Evolutionary conservation across 2,329 filamentous ascomycete species (phyloP).

Genomic region (Alternaria angustiovoidea): DNA sequence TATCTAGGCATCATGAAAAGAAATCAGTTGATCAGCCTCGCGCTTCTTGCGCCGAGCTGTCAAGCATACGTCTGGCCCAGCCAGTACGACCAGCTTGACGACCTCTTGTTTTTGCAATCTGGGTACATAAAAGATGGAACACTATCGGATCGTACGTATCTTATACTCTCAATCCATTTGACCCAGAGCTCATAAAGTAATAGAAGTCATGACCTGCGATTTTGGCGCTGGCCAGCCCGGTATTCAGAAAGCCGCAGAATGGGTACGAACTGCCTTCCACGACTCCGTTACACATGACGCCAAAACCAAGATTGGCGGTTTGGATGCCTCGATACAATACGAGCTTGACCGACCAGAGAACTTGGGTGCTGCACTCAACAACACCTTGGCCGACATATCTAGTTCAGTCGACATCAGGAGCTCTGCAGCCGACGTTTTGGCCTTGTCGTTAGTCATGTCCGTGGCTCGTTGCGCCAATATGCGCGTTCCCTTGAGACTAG

Average conservation of each 20-base stretch:
- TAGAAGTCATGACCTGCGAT: constrained; percentile 25
- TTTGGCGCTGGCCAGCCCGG: constrained; percentile 26
- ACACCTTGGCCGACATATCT: constrained; percentile 41
- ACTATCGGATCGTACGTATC: constrained; percentile 13
- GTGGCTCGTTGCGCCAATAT: constrained; percentile 42
- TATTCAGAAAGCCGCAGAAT: constrained; percentile 34
- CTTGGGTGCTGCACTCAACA: constrained; percentile 44
- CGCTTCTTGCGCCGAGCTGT: constrained; percentile 11
- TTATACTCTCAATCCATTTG: neutral
- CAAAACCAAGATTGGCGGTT: constrained; percentile 39
- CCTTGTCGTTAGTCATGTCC: constrained; percentile 40
- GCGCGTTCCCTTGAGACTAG: constrained; percentile 40
- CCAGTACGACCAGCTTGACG: constrained; percentile 15
- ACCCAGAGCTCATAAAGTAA: neutral
- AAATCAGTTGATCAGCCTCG: neutral
- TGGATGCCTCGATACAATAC: constrained; percentile 48
- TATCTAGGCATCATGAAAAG: constrained; percentile 1
- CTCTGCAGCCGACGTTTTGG: constrained; percentile 44
- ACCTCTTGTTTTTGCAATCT: constrained; percentile 11
- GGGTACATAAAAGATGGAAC: constrained; percentile 8
- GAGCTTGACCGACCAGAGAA: constrained; percentile 43
- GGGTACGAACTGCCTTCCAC: constrained; percentile 49
- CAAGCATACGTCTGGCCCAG: constrained; percentile 21
- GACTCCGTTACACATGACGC: constrained; percentile 44
- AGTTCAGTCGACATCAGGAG: constrained; percentile 30